Evolutionary conservation across 495 filamentous ascomycete species (phyloP), one percentile per base, ranked within the genome.

Genomic region (Sporormia fimetaria): DNA sequence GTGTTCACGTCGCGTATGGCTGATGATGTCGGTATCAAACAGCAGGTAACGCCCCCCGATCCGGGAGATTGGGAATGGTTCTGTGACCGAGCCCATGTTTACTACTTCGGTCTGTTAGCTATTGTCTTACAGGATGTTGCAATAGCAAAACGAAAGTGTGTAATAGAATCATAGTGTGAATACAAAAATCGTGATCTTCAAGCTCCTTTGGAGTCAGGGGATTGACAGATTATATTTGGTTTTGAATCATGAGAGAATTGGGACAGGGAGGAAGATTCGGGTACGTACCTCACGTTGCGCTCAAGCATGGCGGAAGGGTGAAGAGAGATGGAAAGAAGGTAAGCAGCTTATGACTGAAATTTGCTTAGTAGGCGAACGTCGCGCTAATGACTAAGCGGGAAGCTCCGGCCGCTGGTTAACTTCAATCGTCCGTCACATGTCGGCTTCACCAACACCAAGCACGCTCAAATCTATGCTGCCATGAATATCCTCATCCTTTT

Each of bases 21-120:
- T 81, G 32, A 92, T 78, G 32, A 75, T 46, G 38, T 87, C 73
- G 55, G 83, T 74, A 57, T 88, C 85, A 66, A 92, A 95, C 51
- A 96, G 69, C 42, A 94, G 73, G 64, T 92, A 94, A 57, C 80
- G 80, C 54, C 76, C 74, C 16, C 76, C 74, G 42, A 94, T 73
- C 60, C 73, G 71, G 51, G 80, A 92, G 57, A 98, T 90, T 39
- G 86, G 81, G 47, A 95, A 69, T 6, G 80, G 78, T 30, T 42
- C 38, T n/a, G 30, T 18, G n/a, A 40, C 40, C 35, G 40, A 15
- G 33, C 21, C 31, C 26, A 22, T 30, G 7, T 23, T 22, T 24
- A 31, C 37, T 34, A 14, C 37, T 10, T 14, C 5, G 10, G 6
- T 35, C 18, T 26, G 27, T 38, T 27, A 40, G 36, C 17, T 5